A percentile compares a stretch with the other conserved stretches of the same genome.
These are phyloP conservation scores for Beauveria bassiana DNA, from an alignment of 2,329 filamentous ascomycete genomes.

Conservation along the genomic window DNA sequence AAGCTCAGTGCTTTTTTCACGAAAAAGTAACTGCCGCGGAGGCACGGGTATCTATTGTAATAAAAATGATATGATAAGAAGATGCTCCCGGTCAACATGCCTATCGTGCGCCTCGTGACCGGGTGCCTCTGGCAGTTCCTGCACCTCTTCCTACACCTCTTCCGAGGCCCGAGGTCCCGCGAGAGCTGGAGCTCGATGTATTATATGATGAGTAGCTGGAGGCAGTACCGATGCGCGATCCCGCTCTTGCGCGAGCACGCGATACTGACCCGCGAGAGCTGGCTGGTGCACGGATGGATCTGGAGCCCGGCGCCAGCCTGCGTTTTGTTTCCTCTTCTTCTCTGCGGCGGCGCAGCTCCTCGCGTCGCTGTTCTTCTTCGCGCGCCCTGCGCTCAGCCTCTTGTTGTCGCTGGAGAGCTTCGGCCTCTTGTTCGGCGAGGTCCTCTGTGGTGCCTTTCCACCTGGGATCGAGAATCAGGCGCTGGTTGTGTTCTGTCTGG, in stretches of 20 bases:
- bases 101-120: slow-evolving; percentile 26
- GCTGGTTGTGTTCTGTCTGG: slow-evolving; percentile 95
- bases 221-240: slow-evolving; percentile 13
- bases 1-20: slow-evolving; percentile 94
- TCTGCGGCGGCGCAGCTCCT: slow-evolving; percentile 56
- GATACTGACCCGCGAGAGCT: slow-evolving; percentile 23
- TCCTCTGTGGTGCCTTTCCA: slow-evolving; percentile 90
- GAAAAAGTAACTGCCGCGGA: slow-evolving; percentile 42
- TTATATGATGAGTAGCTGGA: slow-evolving; percentile 23
- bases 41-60: slow-evolving; percentile 13
- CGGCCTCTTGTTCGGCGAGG: slow-evolving; percentile 76
- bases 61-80: slow-evolving; percentile 10
- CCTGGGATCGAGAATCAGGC: slow-evolving; percentile 75
- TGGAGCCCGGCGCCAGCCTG: slow-evolving; percentile 21
- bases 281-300: slow-evolving; percentile 22
- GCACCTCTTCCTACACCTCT: slow-evolving; percentile 28
- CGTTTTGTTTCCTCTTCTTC: slow-evolving; percentile 50
- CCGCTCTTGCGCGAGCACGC: slow-evolving; percentile 21
- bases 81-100: background rate
- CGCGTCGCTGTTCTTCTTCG: slow-evolving; percentile 71
- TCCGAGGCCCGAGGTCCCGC: slow-evolving; percentile 28
- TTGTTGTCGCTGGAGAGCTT: slow-evolving; percentile 64
- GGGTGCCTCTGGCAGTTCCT: slow-evolving; percentile 23
- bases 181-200: slow-evolving; percentile 21
- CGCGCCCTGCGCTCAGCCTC: slow-evolving; percentile 68